A percentile compares a stretch with the other conserved stretches of the same genome.
These are phyloP conservation scores for Evansstolkia leycettana DNA, from an alignment of 495 filamentous ascomycete genomes.

Conservation along the genomic window DNA sequence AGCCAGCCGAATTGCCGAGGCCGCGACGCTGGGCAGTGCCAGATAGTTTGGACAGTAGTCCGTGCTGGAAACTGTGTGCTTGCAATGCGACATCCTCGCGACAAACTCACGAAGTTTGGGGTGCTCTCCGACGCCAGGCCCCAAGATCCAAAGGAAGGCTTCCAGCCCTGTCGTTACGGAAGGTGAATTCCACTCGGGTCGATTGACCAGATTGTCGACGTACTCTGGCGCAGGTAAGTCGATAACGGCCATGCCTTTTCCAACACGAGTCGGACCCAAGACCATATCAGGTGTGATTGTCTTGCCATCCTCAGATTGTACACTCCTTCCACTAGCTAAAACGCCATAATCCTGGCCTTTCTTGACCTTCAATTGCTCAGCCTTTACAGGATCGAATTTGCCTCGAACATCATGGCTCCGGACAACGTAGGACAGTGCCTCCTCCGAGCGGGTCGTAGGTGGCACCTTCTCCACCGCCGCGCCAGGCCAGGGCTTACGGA, in stretches of 20 bases:
- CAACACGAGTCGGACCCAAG: constrained; percentile 38
- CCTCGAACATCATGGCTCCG: constrained; percentile 62
- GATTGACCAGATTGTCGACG: constrained; percentile 49
- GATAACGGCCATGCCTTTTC: constrained; percentile 62
- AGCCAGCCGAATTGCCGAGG: constrained; percentile 51
- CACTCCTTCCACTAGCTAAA: constrained; percentile 39
- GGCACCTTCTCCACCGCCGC: constrained; percentile 52
- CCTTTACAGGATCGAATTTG: constrained; percentile 59
- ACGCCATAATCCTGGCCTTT: constrained; percentile 39
- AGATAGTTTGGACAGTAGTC: constrained; percentile 64
- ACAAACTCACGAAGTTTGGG: constrained; percentile 56
- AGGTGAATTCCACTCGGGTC: constrained; percentile 60
- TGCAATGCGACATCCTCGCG: constrained; percentile 37
- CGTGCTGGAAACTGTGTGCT: constrained; percentile 64
- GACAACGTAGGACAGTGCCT: constrained; percentile 77
- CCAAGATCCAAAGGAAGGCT: constrained; percentile 72
- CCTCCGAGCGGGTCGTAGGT: constrained; percentile 43
- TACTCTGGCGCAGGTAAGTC: constrained; percentile 63
- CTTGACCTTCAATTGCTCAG: constrained; percentile 44
- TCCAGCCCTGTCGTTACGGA: constrained; percentile 53
- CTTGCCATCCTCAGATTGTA: constrained; percentile 42
- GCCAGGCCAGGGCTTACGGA: constrained; percentile 75
- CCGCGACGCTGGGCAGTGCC: constrained; percentile 48
- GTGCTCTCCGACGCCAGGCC: constrained; percentile 50
- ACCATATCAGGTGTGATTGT: constrained; percentile 56